Conservation (phyloP, 1,284 basidiomycete genomes). For the Ceraceosorus guamensis region DNA sequence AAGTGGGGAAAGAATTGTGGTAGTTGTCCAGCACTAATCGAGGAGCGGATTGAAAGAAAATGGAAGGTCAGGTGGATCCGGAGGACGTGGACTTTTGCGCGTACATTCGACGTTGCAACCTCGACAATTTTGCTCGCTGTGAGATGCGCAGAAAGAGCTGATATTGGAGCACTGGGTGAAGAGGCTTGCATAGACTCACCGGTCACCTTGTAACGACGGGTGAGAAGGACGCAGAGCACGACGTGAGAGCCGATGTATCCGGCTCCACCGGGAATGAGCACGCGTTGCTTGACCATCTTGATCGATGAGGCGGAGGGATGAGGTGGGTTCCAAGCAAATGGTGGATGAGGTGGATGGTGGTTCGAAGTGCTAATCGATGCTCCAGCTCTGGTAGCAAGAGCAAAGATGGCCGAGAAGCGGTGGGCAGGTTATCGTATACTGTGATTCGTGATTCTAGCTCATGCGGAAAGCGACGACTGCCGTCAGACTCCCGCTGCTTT, state of each 20-base stretch:
- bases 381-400: no score
- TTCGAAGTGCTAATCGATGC: no score
- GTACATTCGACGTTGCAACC: no score
- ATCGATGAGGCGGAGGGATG: no score
- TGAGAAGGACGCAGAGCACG: slow-evolving; percentile 74
- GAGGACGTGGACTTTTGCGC: not conserved
- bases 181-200: slow-evolving; percentile 23
- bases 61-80: slow-evolving; percentile 2
- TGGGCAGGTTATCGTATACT: no score
- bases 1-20: slow-evolving; percentile 75
- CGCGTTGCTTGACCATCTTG: slow-evolving; percentile 32
- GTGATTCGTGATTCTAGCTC: no score
- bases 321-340: no score
- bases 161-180: not conserved
- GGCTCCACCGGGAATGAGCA: slow-evolving; percentile 47
- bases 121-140: no score
- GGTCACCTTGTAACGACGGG: slow-evolving; percentile 73
- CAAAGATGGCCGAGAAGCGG: no score
- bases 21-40: slow-evolving; percentile 53
- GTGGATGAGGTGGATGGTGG: no score
- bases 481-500: no score
- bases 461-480: no score
- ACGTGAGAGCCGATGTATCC: slow-evolving; percentile 73
- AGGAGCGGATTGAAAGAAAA: not conserved
- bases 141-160: not conserved